phyloP scores from a whole-genome alignment of 495 filamentous ascomycete genomes.

The Podospora pseudocomata region DNA sequence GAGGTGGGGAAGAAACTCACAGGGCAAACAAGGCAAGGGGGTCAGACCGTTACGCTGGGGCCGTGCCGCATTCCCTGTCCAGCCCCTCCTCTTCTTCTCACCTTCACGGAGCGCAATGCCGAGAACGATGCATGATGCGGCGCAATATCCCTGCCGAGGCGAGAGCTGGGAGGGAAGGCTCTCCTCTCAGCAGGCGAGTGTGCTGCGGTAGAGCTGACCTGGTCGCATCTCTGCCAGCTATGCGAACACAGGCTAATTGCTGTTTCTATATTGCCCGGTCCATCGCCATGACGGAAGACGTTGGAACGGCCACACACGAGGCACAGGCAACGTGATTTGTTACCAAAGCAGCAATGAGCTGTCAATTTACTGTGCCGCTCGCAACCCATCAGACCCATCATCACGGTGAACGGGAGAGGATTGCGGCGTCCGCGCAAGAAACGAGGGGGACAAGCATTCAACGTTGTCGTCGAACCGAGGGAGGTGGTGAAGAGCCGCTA shows the following conservation, averaged over 20 bases:
- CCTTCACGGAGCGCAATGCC: conserved; percentile 29
- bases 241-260: conserved; percentile 32
- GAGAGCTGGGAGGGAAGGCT: conserved; percentile 7
- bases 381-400: conserved; percentile 13
- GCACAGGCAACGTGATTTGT: conserved; percentile 6
- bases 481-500: conserved; percentile 8
- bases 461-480: conserved; percentile 14
- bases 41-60: conserved; percentile 14
- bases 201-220: conserved; percentile 1
- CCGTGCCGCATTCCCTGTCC: conserved; percentile 5
- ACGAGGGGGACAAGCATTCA: conserved; percentile 11
- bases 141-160: conserved; percentile 16
- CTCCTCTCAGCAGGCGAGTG: conserved; percentile 6
- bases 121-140: conserved; percentile 16
- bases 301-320: conserved; percentile 9
- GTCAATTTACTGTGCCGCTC: conserved; percentile 28
- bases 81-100: conserved; percentile 8
- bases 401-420: conserved; percentile 11
- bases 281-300: background rate
- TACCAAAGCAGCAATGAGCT: conserved; percentile 1
- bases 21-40: conserved; percentile 1
- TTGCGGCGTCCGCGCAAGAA: conserved; percentile 16
- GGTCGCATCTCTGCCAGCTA: background rate
- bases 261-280: conserved; percentile 23
- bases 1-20: background rate